These are phyloP conservation scores for Spinellus fusiger DNA, from an alignment of 192 early-diverging fungal species.

Conservation along the genomic window DNA sequence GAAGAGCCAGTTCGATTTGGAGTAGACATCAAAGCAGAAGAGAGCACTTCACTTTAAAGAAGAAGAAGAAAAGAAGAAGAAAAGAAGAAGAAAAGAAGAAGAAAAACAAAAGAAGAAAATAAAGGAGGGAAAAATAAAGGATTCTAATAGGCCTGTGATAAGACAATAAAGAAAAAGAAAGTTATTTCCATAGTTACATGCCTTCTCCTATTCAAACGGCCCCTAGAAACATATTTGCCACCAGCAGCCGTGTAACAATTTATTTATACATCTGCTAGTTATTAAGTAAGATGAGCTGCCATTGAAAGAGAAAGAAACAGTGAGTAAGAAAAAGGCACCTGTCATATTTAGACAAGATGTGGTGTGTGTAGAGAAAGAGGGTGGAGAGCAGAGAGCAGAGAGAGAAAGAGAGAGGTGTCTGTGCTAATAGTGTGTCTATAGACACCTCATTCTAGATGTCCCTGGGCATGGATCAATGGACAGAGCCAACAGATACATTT, in stretches of 20 bases:
- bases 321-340: too few relatives aligned
- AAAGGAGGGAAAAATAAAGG: slow-evolving; percentile 7
- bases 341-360: too few relatives aligned
- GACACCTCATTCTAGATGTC: too few relatives aligned
- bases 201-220: slow-evolving; percentile 4
- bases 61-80: slow-evolving; percentile 6
- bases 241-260: slow-evolving; percentile 21
- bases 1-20: slow-evolving; percentile 7
- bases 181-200: slow-evolving; percentile 13
- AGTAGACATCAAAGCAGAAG: slow-evolving; percentile 4
- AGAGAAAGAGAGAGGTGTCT: too few relatives aligned
- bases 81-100: slow-evolving; percentile 2
- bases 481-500: too few relatives aligned
- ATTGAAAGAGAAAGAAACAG: neutral
- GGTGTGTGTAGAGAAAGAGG: too few relatives aligned
- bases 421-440: too few relatives aligned
- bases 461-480: too few relatives aligned
- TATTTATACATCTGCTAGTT: slow-evolving; percentile 10
- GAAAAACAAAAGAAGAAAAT: neutral
- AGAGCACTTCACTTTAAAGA: neutral
- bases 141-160: slow-evolving; percentile 8
- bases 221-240: slow-evolving; percentile 20
- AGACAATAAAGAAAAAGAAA: neutral
- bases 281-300: slow-evolving; percentile 4
- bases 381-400: too few relatives aligned